Base-by-base conservation (phyloP, 2,329 filamentous ascomycete species). In the Aschersonia sp. region DNA sequence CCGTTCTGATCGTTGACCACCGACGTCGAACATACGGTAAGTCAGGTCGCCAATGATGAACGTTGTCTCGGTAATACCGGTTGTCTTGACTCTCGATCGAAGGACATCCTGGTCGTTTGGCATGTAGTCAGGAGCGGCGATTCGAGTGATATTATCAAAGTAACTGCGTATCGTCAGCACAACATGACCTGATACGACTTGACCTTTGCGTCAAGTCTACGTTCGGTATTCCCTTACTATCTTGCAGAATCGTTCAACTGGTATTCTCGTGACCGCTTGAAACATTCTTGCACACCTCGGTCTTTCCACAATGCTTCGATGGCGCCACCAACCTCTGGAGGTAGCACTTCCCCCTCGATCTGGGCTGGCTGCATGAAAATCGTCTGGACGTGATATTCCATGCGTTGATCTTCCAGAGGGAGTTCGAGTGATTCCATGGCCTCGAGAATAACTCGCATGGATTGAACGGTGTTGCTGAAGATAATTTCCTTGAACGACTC, bases 311-410 rank as follows among this genome's bases (percentile, higher is more conserved):
- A 72, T 48, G 86, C 85, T 64, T 89, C 86, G 64, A 96, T 95
- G 60, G 89, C 89, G 59, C 83, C 85, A 64, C 89, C 89, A 56
- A 96, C 89, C 72, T 95, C 89, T 9, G 88, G 85, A n/a, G 89
- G 89, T 40, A 96, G 76, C 57, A 88, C 87, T 61, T 96, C 89
- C 53, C 89, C 89, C 70, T 96, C 89, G 54, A 96, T 96, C 73
- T 96, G 89, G 53, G 88, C 85, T 46, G 89, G 89, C 66, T 96
- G 89, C 87, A 95, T 95, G 76, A 96, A 96, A 66, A 96, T 94
- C 61, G 89, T 95, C 73, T 96, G 89, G 49, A 96, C 89, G 65
- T 96, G 89, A 70, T 95, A 95, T 69, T 96, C 89, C 74, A 91
- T 88, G 60, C 87, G 82, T 65, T 86, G 85, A 64, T 95, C 89